These are phyloP conservation scores for Solanum bulbocastanum DNA, from an alignment of 257 asterid species.

Conservation along the genomic window DNA sequence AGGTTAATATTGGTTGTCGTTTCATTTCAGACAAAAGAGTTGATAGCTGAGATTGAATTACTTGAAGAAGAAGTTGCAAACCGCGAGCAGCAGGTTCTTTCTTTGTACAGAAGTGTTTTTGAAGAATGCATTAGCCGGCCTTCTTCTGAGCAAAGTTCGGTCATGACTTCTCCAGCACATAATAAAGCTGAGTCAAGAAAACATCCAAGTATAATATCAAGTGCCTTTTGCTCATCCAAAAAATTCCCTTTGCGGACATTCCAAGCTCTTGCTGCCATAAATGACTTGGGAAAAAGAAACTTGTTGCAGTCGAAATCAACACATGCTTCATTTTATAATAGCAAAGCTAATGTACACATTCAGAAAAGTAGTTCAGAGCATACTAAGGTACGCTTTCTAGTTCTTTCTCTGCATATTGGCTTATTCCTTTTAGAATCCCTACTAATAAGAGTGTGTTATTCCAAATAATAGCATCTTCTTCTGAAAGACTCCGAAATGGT, in stretches of 20 bases:
- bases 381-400: slow-evolving; percentile 16
- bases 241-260: slow-evolving; percentile 43
- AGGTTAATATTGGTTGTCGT: background rate
- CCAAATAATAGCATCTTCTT: background rate
- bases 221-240: slow-evolving; percentile 51
- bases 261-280: slow-evolving; percentile 33
- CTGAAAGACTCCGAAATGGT: background rate
- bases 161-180: slow-evolving; percentile 45
- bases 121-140: slow-evolving; percentile 41
- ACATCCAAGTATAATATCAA: slow-evolving; percentile 57
- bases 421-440: background rate
- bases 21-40: slow-evolving; percentile 38
- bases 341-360: slow-evolving; percentile 21
- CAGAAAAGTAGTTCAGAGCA: slow-evolving; percentile 24
- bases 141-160: slow-evolving; percentile 46
- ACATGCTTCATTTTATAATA: slow-evolving; percentile 33
- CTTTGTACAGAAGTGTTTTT: slow-evolving; percentile 45
- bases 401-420: background rate
- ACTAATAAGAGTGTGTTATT: background rate
- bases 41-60: slow-evolving; percentile 45
- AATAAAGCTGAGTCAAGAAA: slow-evolving; percentile 36
- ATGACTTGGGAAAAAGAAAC: slow-evolving; percentile 33
- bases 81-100: slow-evolving; percentile 49
- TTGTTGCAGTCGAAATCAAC: slow-evolving; percentile 30
- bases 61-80: slow-evolving; percentile 59